These are phyloP conservation scores for Papilionanthe hybrid DNA, from an alignment of 116 monocot genomes.

Conservation along the genomic window DNA sequence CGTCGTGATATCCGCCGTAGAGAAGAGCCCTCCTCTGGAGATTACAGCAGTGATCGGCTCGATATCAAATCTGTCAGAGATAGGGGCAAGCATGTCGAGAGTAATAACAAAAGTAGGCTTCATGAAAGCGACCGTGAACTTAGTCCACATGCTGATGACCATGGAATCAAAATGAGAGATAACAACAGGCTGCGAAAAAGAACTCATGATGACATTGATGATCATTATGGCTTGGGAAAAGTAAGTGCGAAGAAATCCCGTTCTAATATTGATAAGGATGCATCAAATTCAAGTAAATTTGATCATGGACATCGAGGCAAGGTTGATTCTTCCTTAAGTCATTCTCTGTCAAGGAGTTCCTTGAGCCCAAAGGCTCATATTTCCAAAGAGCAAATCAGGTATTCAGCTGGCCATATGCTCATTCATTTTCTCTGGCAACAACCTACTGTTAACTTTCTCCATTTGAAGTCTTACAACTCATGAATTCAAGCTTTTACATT, in stretches of 20 bases:
- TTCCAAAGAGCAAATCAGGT: conserved; percentile 44
- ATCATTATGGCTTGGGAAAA: conserved; percentile 26
- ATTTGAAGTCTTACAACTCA: background rate
- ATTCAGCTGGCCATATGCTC: conserved; percentile 2
- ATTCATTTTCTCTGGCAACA: background rate
- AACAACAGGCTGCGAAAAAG: conserved; percentile 53
- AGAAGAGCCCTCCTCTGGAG: conserved; percentile 41
- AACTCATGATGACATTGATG: conserved; percentile 39
- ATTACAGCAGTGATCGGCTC: conserved; percentile 27
- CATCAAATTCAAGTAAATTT: conserved; percentile 12
- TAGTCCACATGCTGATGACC: conserved; percentile 37
- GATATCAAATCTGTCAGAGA: conserved; percentile 40
- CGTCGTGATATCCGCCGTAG: conserved; percentile 30
- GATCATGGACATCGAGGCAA: conserved; percentile 21
- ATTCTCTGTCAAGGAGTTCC: conserved; percentile 27
- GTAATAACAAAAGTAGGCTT: conserved; percentile 37
- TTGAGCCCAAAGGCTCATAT: conserved; percentile 20
- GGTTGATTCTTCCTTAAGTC: background rate
- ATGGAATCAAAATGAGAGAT: conserved; percentile 29
- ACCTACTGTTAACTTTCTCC: background rate
- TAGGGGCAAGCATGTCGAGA: conserved; percentile 38
- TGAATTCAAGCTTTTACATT: background rate
- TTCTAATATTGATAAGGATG: conserved; percentile 26
- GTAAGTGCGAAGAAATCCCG: conserved; percentile 29
- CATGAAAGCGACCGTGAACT: conserved; percentile 47